Base-by-base conservation (phyloP, 1,284 basidiomycete genomes). In the Cutaneotrichosporon dermatis region DNA sequence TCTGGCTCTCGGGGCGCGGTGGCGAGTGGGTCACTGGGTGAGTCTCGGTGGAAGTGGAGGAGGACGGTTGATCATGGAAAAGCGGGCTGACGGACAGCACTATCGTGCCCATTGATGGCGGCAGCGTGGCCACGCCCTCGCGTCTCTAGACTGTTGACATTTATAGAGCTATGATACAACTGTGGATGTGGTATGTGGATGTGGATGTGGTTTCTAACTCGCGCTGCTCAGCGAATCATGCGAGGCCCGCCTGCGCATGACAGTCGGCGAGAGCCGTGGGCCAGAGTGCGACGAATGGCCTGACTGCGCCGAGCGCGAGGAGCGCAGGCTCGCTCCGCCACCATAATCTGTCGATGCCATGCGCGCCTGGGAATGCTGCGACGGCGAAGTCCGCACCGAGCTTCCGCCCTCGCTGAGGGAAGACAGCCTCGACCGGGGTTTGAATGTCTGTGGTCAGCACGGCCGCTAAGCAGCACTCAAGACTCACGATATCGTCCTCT, bases 101-200 rank as follows among this genome's bases (percentile, higher is more conserved):
- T 11, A 84, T 85, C 4, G 81, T 87, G 41, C 75, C 82, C 10
- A 69, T 87, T 51, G 85, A 87, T 63, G 85, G 86, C n/a, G 83
- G 84, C 36, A 73, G 73, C 51, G 65, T 82, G 13, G 75, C 82
- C 37, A 25, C 60, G 62, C 41, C 51, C 11, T 55, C 36, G 35
- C 53, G 44, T 15, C 42, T 54, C 43, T 54, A 46, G 44, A 25
- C 25, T 25, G 25, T 25, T 25, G 25, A 25, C 25, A 25, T 25
- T 25, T 25, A 25, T 25, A 25, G 25, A 25, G 25, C 25, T 25
- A 25, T 25, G 25, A 25, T 25, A 25, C 25, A 25, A 25, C 25
- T 25, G 25, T 25, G 25, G 25, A 25, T 25, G 25, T 25, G 25
- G 25, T 25, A 25, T 25, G 25, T 25, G 25, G 25, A 25, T 25